Evolutionary conservation across 495 filamentous ascomycete species (phyloP).

Genomic region (Daldinia vernicosa): DNA sequence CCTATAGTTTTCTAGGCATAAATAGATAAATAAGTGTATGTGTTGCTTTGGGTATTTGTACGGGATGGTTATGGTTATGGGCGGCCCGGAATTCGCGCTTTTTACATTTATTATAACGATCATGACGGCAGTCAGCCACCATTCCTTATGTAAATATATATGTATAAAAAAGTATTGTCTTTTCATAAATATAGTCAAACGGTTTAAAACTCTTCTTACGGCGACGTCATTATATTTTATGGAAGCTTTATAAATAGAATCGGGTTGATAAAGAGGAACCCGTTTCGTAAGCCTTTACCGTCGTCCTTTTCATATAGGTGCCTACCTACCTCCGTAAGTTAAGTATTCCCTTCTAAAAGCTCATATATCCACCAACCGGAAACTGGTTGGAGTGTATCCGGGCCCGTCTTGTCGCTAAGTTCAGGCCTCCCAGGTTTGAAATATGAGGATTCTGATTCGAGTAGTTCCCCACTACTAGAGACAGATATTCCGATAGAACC

Average conservation of each 20-base stretch:
- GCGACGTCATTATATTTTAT: no score
- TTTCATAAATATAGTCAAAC: background rate
- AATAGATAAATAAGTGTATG: background rate
- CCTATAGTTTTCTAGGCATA: background rate
- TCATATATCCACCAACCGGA: slow-evolving; percentile 12
- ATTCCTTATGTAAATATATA: background rate
- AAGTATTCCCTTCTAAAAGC: background rate
- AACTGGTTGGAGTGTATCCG: slow-evolving; percentile 3
- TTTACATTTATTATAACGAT: background rate
- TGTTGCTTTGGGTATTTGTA: background rate
- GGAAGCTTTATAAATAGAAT: no score
- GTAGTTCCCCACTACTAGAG: slow-evolving; percentile 1
- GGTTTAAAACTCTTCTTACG: no score
- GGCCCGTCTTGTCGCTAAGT: slow-evolving; percentile 1
- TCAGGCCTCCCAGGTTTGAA: background rate
- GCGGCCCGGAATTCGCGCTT: background rate
- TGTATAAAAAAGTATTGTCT: background rate
- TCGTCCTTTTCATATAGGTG: no score
- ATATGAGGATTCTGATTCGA: background rate
- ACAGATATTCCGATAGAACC: background rate
- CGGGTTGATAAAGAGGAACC: no score
- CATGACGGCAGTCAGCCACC: background rate
- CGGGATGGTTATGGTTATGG: background rate
- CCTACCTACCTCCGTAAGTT: no score
- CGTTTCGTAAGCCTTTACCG: no score